Base-by-base conservation (phyloP, 2,329 filamentous ascomycete genomes). In the Corinectria fuckeliana region DNA sequence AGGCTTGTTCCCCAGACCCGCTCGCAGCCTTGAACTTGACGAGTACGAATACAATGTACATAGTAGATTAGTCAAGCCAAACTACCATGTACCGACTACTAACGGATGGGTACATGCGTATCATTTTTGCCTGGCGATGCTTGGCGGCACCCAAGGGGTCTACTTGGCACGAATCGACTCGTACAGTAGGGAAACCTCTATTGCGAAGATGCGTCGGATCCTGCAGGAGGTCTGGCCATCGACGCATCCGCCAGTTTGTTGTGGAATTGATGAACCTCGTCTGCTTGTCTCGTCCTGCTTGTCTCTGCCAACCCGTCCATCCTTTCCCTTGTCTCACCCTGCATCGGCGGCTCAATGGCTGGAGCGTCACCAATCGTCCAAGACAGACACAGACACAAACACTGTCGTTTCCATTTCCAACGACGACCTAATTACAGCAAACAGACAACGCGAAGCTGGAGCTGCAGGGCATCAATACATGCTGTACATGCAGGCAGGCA, bases 401-500 rank as follows among this genome's bases (percentile, higher is more conserved):
- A 45, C 23, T 25, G n/a, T 25, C 42, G 16, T 16, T 26, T n/a
- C 42, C 42, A 26, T 16, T 26, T n/a, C 18, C 14, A n/a, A 53
- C 23, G 38, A 34, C 30, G 26, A 48, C 25, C 42, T 21, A 39
- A 23, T 18, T 28, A 25, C 36, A 53, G 30, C 41, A 14, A n/a
- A 28, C 50, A 38, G 50, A 30, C 56, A 14, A 39, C 16, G 8
- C 36, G 36, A 25, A n/a, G 39, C 50, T 41, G 45, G 44, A 38
- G 50, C 56, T 59, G 56, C 56, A 59, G 53, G 56, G 56, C 50
- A 59, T 59, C 56, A 55, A 59, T 50, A 58, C 56, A 49, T 59
- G 49, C 54, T 50, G 54, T n/a, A 26, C 44, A 18, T 23, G 34
- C 25, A 45, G 4, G 26, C 52, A 56, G 50, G 53, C 36, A 56